These are phyloP conservation scores for Rhizopus arrhizus DNA, from an alignment of 371 early-diverging fungal species.

Conservation along the genomic window DNA sequence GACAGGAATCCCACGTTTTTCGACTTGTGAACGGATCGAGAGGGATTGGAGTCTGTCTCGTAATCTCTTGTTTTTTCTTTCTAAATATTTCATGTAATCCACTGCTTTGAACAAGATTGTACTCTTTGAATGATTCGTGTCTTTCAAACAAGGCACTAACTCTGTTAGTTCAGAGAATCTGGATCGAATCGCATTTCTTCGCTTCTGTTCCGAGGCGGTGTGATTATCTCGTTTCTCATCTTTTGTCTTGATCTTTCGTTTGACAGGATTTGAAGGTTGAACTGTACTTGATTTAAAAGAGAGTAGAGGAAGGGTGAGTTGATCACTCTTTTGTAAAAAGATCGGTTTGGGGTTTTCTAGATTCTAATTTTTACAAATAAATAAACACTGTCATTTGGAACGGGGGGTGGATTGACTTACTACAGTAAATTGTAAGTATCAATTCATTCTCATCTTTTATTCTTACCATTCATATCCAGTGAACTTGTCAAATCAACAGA, in stretches of 20 bases:
- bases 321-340: slow-evolving; percentile 25
- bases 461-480: no score
- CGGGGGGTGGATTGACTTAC: neutral
- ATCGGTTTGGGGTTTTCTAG: slow-evolving; percentile 15
- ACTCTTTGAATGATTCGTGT: slow-evolving; percentile 59
- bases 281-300: neutral
- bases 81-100: slow-evolving; percentile 53
- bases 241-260: slow-evolving; percentile 62
- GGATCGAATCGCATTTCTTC: slow-evolving; percentile 81
- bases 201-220: slow-evolving; percentile 89
- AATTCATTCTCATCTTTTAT: no score
- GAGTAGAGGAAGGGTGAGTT: slow-evolving; percentile 12
- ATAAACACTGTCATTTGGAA: neutral
- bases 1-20: slow-evolving; percentile 19
- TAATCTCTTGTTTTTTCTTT: slow-evolving; percentile 50
- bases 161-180: slow-evolving; percentile 84
- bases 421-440: neutral
- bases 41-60: slow-evolving; percentile 53
- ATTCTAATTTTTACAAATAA: no score
- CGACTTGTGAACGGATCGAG: slow-evolving; percentile 48
- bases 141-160: slow-evolving; percentile 77
- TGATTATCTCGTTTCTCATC: slow-evolving; percentile 91
- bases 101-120: slow-evolving; percentile 61
- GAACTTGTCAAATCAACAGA: no score
- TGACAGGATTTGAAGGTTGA: neutral